Base-by-base conservation (phyloP, 306 rosid species). In the Gynostemma pentaphyllum region DNA sequence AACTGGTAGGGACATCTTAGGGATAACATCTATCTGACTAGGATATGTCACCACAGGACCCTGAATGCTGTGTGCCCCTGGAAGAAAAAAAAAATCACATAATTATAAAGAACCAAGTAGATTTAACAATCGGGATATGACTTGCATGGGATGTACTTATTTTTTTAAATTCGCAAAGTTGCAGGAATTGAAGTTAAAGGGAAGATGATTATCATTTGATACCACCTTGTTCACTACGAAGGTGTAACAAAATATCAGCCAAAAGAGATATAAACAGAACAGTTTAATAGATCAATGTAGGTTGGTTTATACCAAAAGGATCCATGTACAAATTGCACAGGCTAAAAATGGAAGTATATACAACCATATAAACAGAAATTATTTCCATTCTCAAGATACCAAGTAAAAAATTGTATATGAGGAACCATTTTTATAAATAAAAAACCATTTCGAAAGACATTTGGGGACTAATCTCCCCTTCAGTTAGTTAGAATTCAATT, bases 1-100 rank as follows among this genome's bases (percentile, higher is more conserved):
- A 57, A 74, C 90, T 26, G 85, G 95, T 40, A 90, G 79, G 6
- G 79, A 73, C 75, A 87, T 73, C 71, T 66, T 85, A 24, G 82
- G 74, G 57, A 41, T 62, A 73, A 78, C 73, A 37, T 78, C 83
- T 21, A 63, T 56, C 68, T 73, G 88, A 2, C 74, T 63, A 2
- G 75, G 67, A 76, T 61, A 47, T 15, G 81, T 68, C 67, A 74
- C 45, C 21, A 75, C 27, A 19, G 90, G 79, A 65, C 78, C 68
- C 47, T 39, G 80, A 29, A 63, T 62, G 41, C 64, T 66, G 50
- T 67, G 87, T 36, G 78, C 40, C 61, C 82, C 97, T 85, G 86
- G n/a, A n/a, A n/a, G n/a, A n/a, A 65, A 82, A 74, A 42, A 15
- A 53, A 9, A 49, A 68, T 29, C 15, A 32, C 9, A 63, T 26